Conservation (phyloP, 2,329 filamentous ascomycete genomes). For the Hymenoscyphus occultus region DNA sequence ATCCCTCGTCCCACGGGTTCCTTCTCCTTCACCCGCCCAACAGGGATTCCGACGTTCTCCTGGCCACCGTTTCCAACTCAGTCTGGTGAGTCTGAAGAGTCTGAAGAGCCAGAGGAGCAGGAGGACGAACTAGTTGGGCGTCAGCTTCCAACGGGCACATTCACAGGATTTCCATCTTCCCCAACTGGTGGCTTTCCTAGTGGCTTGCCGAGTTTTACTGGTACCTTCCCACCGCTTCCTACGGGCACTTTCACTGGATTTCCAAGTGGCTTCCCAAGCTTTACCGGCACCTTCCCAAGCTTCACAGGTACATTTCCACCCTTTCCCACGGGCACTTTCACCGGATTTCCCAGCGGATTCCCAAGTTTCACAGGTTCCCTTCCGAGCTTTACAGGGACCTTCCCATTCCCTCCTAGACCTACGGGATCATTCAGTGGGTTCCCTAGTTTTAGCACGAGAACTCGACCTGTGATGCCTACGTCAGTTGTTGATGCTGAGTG, state of each 20-base stretch:
- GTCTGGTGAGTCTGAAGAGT: not conserved
- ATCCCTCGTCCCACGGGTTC: not conserved
- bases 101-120: not conserved
- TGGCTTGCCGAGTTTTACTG: not conserved
- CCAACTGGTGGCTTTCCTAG: not conserved
- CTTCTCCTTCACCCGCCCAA: not conserved
- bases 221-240: not conserved
- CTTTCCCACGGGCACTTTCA: not conserved
- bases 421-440: not conserved
- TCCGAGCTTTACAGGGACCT: not conserved
- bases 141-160: not conserved
- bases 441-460: conserved; percentile 1
- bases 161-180: too few species aligned
- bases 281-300: not conserved
- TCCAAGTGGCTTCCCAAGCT: not conserved
- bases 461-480: not conserved
- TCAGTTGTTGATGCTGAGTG: not conserved
- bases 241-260: not conserved
- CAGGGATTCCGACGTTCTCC: not conserved
- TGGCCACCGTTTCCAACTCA: not conserved
- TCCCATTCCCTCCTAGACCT: not conserved
- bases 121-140: not conserved
- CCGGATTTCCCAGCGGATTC: not conserved
- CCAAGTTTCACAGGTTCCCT: not conserved
- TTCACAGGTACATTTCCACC: not conserved